Base-by-base conservation (phyloP, 2,329 filamentous ascomycete species). In the Xylaria polymorpha region DNA sequence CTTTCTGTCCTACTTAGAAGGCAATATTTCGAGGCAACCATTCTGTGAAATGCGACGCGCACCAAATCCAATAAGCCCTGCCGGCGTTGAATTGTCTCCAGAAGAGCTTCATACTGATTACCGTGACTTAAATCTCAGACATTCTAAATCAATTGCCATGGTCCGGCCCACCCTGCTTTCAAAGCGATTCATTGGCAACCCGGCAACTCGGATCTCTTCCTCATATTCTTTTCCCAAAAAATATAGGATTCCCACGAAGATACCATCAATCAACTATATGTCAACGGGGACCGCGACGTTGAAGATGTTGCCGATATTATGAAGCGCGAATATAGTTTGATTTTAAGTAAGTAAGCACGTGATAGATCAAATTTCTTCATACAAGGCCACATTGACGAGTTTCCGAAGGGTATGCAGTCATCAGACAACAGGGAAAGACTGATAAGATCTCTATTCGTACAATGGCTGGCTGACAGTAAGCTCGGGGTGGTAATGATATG, bases 351-450 rank as follows among this genome's bases (percentile, higher is more conserved):
- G 58, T 41, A 20, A 15, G 32, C 32, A 35, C 32, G 8, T 50
- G 75, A 78, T 18, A 60, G 75, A 62, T 74, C 78, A 44, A 71
- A 61, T 20, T 53, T 77, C 18, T 76, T 80, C 46, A 65, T 75
- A 29, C 59, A 74, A 59, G 78, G 77, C 32, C 71, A 69, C 3
- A 70, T 57, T 44, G 68, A 69, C 25, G 25, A 53, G 50, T 53
- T 53, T 15, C 29, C 35, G 50, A 53, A 35, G 14, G 50, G 50
- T 3, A 70, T 80, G 73, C 62, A 75, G 15, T 66, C 50, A 8
- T 59, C 69, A 43, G 77, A 79, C 44, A 74, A 61, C 35, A 68
- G 10, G 64, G 46, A 39, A 61, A 37, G 5, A 14, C 37, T 29
- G 4, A 58, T 18, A 10, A 20, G 20, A 37, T 22, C 48, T 55